Evolutionary conservation across 441 rosid genomes (phyloP), one percentile per base, ranked within the genome.

Genomic region (Erodium moschatum): DNA sequence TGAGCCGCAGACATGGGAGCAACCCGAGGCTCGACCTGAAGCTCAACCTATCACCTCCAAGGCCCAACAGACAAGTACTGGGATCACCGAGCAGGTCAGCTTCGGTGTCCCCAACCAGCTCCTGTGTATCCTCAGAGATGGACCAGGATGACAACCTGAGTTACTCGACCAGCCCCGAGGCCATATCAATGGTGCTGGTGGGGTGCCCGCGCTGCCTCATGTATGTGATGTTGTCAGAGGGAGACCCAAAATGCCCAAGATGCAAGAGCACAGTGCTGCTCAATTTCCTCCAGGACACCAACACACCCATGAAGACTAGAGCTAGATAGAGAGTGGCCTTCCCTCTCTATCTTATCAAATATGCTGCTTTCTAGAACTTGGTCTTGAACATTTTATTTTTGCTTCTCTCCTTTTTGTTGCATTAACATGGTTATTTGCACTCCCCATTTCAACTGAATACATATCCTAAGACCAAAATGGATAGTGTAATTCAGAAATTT

Each of bases 261-360:
- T 94, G 98, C 85, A 87, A 91, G 87, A 91, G 98, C 78, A 84
- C 98, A n/a, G 97, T 94, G 48, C 82, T 94, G 84, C 96, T 94
- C 67, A 97, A 94, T 74, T 87, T 94, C 80, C 86, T 83, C 63
- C 92, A 83, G 18, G 93, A 85, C 9, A 76, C 65, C 70, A 63
- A 65, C 70, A 56, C 71, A 67, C 64, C 70, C 66, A 44, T 58
- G 73, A 78, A 79, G 75, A 78, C 84, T 33, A 85, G 79, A 78
- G 79, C 19, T 81, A 75, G 75, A 72, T 70, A 24, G 27, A 24
- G 27, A 24, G 27, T 24, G 27, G 27, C 1, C 27, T 24, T 24
- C 27, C 27, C 6, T 7, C 13, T n/a, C 21, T 48, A 27, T 11
- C n/a, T 63, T 52, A 48, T 73, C 42, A 5, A 69, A 68, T 71